Conservation (phyloP, 2,329 filamentous ascomycete species). For the Didymella arachidicola region DNA sequence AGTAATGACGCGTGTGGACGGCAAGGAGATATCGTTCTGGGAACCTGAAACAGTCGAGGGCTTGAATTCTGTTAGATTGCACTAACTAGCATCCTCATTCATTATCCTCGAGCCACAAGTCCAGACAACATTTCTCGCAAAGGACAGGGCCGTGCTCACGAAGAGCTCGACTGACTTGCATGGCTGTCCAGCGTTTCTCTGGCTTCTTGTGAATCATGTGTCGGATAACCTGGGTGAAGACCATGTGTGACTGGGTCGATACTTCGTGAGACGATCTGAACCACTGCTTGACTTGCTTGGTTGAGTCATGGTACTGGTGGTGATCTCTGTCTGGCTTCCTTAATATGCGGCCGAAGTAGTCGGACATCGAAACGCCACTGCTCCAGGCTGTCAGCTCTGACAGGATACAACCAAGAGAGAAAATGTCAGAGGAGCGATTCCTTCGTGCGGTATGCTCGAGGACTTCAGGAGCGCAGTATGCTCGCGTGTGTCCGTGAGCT, state of each 20-base stretch:
- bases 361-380: not conserved
- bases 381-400: constrained; percentile 24
- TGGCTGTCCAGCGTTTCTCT: not conserved
- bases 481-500: constrained; percentile 19
- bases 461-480: constrained; percentile 36
- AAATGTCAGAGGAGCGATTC: constrained; percentile 33
- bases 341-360: not conserved
- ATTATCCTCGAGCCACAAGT: not conserved
- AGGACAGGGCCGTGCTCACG: not conserved
- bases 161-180: not conserved
- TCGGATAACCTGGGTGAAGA: not conserved
- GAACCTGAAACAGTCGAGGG: not conserved
- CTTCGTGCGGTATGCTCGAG: not conserved
- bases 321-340: not conserved
- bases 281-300: not conserved
- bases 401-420: constrained; percentile 33
- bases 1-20: too few relatives aligned
- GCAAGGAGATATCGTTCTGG: not conserved
- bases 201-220: constrained; percentile 6
- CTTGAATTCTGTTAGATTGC: not conserved
- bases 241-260: not conserved
- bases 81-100: not conserved
- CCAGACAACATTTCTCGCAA: not conserved
- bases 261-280: not conserved
- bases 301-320: not conserved